Conservation (phyloP, 1,284 basidiomycete genomes). For the Cryptococcus sp. region DNA sequence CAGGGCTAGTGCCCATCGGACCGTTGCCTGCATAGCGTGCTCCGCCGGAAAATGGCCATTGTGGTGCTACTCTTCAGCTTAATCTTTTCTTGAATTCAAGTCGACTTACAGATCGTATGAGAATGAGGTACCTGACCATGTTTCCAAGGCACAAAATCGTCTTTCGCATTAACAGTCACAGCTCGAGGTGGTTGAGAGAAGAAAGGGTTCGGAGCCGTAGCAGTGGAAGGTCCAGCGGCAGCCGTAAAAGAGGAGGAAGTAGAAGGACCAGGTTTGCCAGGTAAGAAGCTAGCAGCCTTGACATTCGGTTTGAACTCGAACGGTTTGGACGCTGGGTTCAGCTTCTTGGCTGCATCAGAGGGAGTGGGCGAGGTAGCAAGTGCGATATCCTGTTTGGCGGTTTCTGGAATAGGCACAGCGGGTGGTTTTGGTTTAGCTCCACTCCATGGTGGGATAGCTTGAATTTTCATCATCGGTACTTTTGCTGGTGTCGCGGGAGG, state of each 20-base stretch:
- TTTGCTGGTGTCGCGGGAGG: constrained; percentile 30
- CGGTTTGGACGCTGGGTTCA: constrained; percentile 70
- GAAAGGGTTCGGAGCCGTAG: constrained; percentile 63
- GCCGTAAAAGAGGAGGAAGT: constrained; percentile 32
- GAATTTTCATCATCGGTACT: constrained; percentile 57
- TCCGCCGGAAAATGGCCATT: constrained; percentile 88
- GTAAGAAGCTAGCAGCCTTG: constrained; percentile 51
- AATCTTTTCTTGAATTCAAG: neutral
- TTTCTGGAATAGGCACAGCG: constrained; percentile 36
- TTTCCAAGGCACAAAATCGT: constrained; percentile 90
- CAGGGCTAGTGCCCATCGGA: constrained; percentile 16
- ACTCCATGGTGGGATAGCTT: constrained; percentile 88
- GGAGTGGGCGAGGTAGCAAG: constrained; percentile 50
- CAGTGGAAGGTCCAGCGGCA: constrained; percentile 35
- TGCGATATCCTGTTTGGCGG: constrained; percentile 32
- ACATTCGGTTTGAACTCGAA: constrained; percentile 61
- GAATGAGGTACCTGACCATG: constrained; percentile 73
- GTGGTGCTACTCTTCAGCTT: constrained; percentile 53
- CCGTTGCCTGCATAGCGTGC: too few species aligned
- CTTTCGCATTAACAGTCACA: constrained; percentile 71
- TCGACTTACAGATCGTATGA: constrained; percentile 62
- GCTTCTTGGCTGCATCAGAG: constrained; percentile 51
- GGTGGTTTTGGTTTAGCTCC: constrained; percentile 51
- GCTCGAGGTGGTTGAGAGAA: constrained; percentile 76
- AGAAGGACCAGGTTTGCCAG: constrained; percentile 30